phyloP scores from a whole-genome alignment of 495 filamentous ascomycete genomes.

The Parathielavia appendiculata region DNA sequence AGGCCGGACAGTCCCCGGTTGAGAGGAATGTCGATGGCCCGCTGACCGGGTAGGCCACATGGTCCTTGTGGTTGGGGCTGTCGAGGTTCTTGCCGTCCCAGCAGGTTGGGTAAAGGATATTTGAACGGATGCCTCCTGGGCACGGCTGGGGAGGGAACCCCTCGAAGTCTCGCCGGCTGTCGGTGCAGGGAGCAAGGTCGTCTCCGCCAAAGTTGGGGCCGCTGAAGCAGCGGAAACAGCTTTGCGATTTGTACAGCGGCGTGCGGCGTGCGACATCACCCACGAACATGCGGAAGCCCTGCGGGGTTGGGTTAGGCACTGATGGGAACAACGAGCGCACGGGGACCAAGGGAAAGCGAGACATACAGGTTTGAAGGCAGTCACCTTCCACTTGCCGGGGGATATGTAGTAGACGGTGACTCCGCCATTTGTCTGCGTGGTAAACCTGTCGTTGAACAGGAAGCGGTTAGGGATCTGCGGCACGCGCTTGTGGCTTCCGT shows the following conservation, averaged over 20 bases:
- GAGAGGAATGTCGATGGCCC: slow-evolving; percentile 32
- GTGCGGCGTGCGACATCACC: slow-evolving; percentile 32
- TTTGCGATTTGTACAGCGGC: slow-evolving; percentile 32
- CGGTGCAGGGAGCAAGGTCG: slow-evolving; percentile 32
- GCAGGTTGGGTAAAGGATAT: slow-evolving; percentile 42
- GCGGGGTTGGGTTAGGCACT: background rate
- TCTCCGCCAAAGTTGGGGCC: slow-evolving; percentile 40
- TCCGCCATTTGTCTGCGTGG: slow-evolving; percentile 39
- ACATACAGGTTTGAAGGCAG: slow-evolving; percentile 42
- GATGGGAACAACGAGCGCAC: no score
- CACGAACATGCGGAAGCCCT: slow-evolving; percentile 37
- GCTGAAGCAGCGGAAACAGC: slow-evolving; percentile 43
- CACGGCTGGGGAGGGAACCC: slow-evolving; percentile 31
- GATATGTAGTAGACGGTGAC: slow-evolving; percentile 45
- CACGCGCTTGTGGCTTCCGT: slow-evolving; percentile 5
- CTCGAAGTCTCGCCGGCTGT: slow-evolving; percentile 32
- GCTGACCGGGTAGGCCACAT: slow-evolving; percentile 37
- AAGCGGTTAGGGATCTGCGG: slow-evolving; percentile 11
- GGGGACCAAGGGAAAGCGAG: background rate
- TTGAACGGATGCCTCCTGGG: slow-evolving; percentile 40
- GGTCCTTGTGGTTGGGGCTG: slow-evolving; percentile 38
- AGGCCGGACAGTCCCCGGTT: slow-evolving; percentile 39
- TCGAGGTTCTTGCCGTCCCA: slow-evolving; percentile 39
- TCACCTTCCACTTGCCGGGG: slow-evolving; percentile 36
- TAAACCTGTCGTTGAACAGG: slow-evolving; percentile 41